Base-by-base conservation (phyloP, 2,329 filamentous ascomycete species). In the Dothiorella sarmentorum region DNA sequence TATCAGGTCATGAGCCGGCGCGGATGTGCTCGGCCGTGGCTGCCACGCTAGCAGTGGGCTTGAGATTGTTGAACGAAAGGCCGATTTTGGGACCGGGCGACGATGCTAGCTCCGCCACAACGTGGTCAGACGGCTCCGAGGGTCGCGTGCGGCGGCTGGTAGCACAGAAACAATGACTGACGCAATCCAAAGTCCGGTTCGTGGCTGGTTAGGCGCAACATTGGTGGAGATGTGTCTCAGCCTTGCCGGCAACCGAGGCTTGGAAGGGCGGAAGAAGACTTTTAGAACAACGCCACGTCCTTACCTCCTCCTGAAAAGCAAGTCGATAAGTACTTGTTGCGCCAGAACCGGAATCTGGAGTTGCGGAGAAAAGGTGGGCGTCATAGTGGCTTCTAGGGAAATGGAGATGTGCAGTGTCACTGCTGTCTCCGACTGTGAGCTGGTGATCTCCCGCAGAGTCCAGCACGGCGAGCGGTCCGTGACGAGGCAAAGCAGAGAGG, bases 211-310 rank as follows among this genome's bases (percentile, higher is more conserved):
- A 45, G 43, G 43, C 43, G 43, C 18, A 35, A 27, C 24, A 53
- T 40, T 40, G 49, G 49, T 38, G 49, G 49, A 53, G 49, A 40
- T 53, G 49, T 53, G 49, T 53, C 49, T 53, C 49, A 53, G 49
- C 49, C 49, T 35, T 53, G 49, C 35, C 49, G 49, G 49, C 33
- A 40, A 40, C 29, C 49, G 49, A 20, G 43, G 7, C 24, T 31
- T 38, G 47, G 45, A 27, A 52, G 31, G 43, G 43, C 43, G 29
- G 43, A 26, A 40, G 37, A 52, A 31, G 20, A 31, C 24, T 15
- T 33, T 11, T 40, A 4, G 49, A 38, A 27, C 29, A 24, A 6
- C 10, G 49, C n/a, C n/a, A n/a, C n/a, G n/a, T n/a, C n/a, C n/a
- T n/a, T n/a, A 15, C 49, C 5, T 24, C 33, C 15, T 27, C 22